A percentile compares a stretch with the other conserved stretches of the same genome.
These are phyloP conservation scores for Aspergillus nanangensis DNA, from an alignment of 495 filamentous ascomycete species.

Conservation along the genomic window DNA sequence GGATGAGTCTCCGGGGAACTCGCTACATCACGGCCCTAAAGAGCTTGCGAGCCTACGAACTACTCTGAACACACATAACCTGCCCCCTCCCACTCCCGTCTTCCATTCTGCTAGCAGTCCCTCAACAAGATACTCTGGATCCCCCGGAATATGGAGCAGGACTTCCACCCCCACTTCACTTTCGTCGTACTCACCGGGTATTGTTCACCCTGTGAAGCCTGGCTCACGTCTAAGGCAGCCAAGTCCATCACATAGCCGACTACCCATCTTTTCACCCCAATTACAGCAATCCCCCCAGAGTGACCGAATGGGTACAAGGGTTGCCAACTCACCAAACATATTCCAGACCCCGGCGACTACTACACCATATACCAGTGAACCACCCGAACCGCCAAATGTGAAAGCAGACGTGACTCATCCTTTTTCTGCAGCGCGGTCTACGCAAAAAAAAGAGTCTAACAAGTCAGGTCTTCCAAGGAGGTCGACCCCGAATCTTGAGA, in stretches of 20 bases:
- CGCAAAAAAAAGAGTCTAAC: conserved; percentile 60
- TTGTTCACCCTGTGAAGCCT: conserved; percentile 57
- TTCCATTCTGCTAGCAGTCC: conserved; percentile 73
- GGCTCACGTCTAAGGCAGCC: conserved; percentile 54
- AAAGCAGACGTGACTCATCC: too few relatives aligned
- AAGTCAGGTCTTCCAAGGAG: conserved; percentile 30
- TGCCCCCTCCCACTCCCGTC: conserved; percentile 62
- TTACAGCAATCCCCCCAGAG: conserved; percentile 48
- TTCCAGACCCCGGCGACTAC: conserved; percentile 10
- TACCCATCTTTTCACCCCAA: conserved; percentile 53
- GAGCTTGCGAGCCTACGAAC: conserved; percentile 44
- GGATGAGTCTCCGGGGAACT: conserved; percentile 12
- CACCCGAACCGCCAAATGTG: too few relatives aligned
- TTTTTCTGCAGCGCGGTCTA: too few relatives aligned
- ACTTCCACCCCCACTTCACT: conserved; percentile 94
- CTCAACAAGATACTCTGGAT: conserved; percentile 91
- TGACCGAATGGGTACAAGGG: conserved; percentile 58
- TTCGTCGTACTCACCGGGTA: conserved; percentile 90
- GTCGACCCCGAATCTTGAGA: not conserved
- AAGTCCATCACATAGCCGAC: conserved; percentile 61
- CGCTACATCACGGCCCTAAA: conserved; percentile 25
- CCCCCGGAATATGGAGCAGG: conserved; percentile 82
- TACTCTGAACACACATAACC: conserved; percentile 49
- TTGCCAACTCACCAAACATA: conserved; percentile 33
- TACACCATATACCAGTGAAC: conserved; percentile 9